A percentile compares a stretch with the other conserved stretches of the same genome.
Evolutionary conservation across 768 basidiomycete genomes (phyloP).

Genomic region (Calocera viscosa): DNA sequence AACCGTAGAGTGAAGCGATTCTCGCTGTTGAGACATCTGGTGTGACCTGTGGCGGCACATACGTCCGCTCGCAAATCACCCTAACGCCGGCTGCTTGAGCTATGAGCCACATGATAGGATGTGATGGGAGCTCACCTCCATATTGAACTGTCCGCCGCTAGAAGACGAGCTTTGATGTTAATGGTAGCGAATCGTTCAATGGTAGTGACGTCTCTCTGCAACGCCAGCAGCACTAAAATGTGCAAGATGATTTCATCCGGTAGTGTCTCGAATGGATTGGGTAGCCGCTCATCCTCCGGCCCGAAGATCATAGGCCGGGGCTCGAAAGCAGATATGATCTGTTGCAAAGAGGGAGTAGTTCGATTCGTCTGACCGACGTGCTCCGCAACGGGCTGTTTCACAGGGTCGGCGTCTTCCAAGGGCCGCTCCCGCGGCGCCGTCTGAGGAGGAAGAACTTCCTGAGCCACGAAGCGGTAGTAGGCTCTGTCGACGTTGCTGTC

Average conservation of each 20-base stretch:
- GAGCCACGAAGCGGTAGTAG: conserved; percentile 35
- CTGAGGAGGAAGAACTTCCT: conserved; percentile 28
- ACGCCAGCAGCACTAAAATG: conserved; percentile 45
- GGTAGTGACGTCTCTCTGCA: conserved; percentile 37
- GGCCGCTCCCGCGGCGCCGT: conserved; percentile 25
- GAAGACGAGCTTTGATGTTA: conserved; percentile 57
- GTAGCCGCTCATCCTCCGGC: conserved; percentile 54
- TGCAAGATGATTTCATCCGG: conserved; percentile 67
- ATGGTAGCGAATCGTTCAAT: conserved; percentile 69
- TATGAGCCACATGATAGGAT: neutral
- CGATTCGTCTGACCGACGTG: neutral
- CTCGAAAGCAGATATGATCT: neutral
- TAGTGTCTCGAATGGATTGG: conserved; percentile 42
- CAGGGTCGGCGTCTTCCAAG: neutral
- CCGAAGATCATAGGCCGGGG: conserved; percentile 34
- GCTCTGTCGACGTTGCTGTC: conserved; percentile 63
- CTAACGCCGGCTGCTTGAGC: neutral
- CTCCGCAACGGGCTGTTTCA: neutral
- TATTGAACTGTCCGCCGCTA: conserved; percentile 55
- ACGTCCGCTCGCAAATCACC: conserved; percentile 32
- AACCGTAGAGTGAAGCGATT: conserved; percentile 41
- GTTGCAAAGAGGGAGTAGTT: neutral
- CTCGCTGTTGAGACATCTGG: conserved; percentile 37
- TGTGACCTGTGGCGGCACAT: conserved; percentile 63
- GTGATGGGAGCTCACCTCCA: conserved; percentile 47